Evolutionary conservation across 2,329 filamentous ascomycete species (phyloP).

Genomic region (Bipolaris bicolor): DNA sequence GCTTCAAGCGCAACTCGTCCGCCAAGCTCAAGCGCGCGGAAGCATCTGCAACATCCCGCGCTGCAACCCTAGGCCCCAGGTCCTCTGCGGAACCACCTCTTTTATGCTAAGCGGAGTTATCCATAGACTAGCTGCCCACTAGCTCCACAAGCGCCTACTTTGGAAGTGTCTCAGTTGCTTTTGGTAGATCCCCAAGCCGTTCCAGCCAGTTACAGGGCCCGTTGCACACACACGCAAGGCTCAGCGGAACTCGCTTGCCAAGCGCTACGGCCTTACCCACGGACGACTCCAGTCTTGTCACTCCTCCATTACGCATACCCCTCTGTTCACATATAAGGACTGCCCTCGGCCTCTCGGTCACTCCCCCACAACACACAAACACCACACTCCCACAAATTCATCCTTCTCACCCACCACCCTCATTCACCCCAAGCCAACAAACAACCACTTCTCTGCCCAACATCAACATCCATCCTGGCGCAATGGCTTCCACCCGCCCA

Average conservation of each 20-base stretch:
- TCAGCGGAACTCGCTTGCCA: slow-evolving; percentile 30
- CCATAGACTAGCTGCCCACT: slow-evolving; percentile 8
- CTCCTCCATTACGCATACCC: slow-evolving; percentile 9
- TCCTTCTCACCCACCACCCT: slow-evolving; percentile 6
- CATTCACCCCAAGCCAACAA: slow-evolving; percentile 3
- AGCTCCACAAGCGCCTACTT: slow-evolving; percentile 11
- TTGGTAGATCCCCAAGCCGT: slow-evolving; percentile 19
- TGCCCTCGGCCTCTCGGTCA: slow-evolving; percentile 15
- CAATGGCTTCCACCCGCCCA: slow-evolving; percentile 44
- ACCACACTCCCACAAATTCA: slow-evolving; percentile 2
- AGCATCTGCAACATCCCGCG: slow-evolving; percentile 42
- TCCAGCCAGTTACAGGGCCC: slow-evolving; percentile 31
- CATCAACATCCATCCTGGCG: slow-evolving; percentile 30
- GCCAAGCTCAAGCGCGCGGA: slow-evolving; percentile 31
- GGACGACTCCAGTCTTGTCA: slow-evolving; percentile 11
- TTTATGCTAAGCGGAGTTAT: slow-evolving; percentile 15
- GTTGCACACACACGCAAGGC: slow-evolving; percentile 35
- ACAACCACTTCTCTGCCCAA: neutral
- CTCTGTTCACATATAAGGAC: slow-evolving; percentile 24
- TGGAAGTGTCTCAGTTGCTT: slow-evolving; percentile 15
- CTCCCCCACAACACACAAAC: slow-evolving; percentile 11
- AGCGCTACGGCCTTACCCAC: slow-evolving; percentile 19
- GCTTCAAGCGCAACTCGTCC: slow-evolving; percentile 18
- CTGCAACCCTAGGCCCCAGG: slow-evolving; percentile 27
- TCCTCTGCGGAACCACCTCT: slow-evolving; percentile 18